phyloP scores from a whole-genome alignment of 108 stramenopile species.

The Skeletonema marinoi region DNA sequence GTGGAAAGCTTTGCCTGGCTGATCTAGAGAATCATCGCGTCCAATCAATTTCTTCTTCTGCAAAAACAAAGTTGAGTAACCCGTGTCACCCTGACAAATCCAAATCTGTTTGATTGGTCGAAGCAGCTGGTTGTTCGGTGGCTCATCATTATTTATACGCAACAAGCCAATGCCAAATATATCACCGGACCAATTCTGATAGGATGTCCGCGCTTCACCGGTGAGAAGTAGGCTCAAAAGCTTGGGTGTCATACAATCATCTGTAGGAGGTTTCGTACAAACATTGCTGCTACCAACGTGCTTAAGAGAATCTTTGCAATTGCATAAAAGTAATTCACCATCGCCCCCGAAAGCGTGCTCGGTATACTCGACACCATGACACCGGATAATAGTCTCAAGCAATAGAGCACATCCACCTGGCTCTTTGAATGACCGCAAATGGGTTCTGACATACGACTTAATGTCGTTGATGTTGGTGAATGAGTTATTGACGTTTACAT shows the following conservation, averaged over 20 bases:
- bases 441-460: slow-evolving; percentile 61
- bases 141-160: slow-evolving; percentile 19
- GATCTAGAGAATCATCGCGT: slow-evolving; percentile 38
- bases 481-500: slow-evolving; percentile 52
- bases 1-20: slow-evolving; percentile 53
- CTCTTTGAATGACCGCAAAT: slow-evolving; percentile 58
- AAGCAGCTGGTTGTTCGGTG: slow-evolving; percentile 34
- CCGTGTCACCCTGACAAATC: slow-evolving; percentile 67
- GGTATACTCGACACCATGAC: slow-evolving; percentile 55
- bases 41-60: slow-evolving; percentile 34
- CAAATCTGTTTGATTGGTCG: slow-evolving; percentile 72
- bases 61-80: slow-evolving; percentile 62
- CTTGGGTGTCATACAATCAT: slow-evolving; percentile 60
- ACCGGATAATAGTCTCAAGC: slow-evolving; percentile 73
- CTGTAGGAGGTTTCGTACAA: slow-evolving; percentile 4
- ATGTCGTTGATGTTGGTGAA: slow-evolving; percentile 71
- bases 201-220: slow-evolving; percentile 46
- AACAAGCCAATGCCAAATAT: slow-evolving; percentile 70
- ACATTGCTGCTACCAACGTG: slow-evolving; percentile 13
- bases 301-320: slow-evolving; percentile 40
- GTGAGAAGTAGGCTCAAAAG: slow-evolving; percentile 75
- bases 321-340: slow-evolving; percentile 19
- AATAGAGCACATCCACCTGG: slow-evolving; percentile 84
- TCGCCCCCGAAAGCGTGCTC: slow-evolving; percentile 3
- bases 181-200: slow-evolving; percentile 64